Evolutionary conservation across 2,329 filamentous ascomycete genomes (phyloP), one percentile per base, ranked within the genome.

Genomic region (Alternaria gansuensis): DNA sequence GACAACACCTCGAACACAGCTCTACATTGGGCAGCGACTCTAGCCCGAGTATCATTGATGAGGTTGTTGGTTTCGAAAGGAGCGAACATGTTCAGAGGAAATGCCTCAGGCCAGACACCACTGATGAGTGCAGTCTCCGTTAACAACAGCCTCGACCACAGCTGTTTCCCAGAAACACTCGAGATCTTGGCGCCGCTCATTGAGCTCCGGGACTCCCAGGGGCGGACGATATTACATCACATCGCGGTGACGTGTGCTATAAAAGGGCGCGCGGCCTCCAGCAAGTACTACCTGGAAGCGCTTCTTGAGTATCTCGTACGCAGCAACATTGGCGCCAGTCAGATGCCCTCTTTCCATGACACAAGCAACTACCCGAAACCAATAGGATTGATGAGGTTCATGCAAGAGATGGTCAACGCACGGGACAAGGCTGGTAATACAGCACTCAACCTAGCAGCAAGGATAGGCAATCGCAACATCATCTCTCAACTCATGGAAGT

Each of bases 401-500:
- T 99, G 86, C 92, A 90, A 48, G 93, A 98, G 74, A 96, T 99
- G 76, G 94, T 99, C 60, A 98, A 99, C 70, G 90, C 93, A 0
- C 91, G 94, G 70, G 95, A 99, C 77, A 93, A 93, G 70, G 90
- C 91, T 33, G 95, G 95, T 0, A 96, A 99, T 73, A 99, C 95
- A 0, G 95, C 95, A 0, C 82, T 99, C 21, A 97, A 97, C 68
- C 89, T 98, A 62, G 95, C 94, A 2, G 93, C 95, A 2, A 86
- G 95, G 61, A 96, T 97, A 66, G 92, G 93, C 23, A 98, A 97
- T 75, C 85, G 90, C 54, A 96, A 92, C 70, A 97, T 99, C 69
- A 96, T 98, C 57, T 94, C 93, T n/a, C 95, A 99, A 75, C 83
- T 99, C 31, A 83, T 98, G 10, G 95, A 99, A 78, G 93, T 99